Percentiles rank a stretch among this genome's conserved stretches.
phyloP scores from a whole-genome alignment of 1,284 basidiomycete genomes.

The Ganoderma sinense region DNA sequence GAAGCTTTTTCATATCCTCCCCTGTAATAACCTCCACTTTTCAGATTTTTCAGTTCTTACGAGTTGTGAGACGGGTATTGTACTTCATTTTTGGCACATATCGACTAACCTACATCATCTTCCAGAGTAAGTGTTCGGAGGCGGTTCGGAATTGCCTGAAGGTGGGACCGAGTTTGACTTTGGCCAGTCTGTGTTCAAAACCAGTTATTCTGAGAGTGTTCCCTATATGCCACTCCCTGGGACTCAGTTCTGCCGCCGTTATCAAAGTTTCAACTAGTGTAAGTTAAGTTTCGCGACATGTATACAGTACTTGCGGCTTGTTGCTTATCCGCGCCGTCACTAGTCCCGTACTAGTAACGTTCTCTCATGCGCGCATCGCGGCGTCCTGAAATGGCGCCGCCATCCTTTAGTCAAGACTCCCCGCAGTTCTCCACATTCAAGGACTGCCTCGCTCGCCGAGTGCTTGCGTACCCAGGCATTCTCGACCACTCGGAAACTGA shows the following conservation, averaged over 20 bases:
- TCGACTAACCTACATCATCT: no score
- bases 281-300: background rate
- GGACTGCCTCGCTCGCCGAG: constrained; percentile 52
- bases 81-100: no score
- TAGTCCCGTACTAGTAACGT: background rate
- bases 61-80: no score
- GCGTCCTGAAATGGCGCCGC: background rate
- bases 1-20: background rate
- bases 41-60: no score
- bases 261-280: background rate
- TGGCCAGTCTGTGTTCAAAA: no score
- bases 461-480: constrained; percentile 43
- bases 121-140: no score
- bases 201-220: no score
- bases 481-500: constrained; percentile 16
- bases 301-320: background rate
- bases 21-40: no score
- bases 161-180: no score
- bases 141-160: no score
- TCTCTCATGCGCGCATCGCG: background rate
- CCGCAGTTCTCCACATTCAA: constrained; percentile 48
- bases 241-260: no score
- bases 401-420: background rate
- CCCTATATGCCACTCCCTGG: no score
- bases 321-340: background rate